Evolutionary conservation across 768 basidiomycete species (phyloP).

Genomic region (Tricholomella constricta): DNA sequence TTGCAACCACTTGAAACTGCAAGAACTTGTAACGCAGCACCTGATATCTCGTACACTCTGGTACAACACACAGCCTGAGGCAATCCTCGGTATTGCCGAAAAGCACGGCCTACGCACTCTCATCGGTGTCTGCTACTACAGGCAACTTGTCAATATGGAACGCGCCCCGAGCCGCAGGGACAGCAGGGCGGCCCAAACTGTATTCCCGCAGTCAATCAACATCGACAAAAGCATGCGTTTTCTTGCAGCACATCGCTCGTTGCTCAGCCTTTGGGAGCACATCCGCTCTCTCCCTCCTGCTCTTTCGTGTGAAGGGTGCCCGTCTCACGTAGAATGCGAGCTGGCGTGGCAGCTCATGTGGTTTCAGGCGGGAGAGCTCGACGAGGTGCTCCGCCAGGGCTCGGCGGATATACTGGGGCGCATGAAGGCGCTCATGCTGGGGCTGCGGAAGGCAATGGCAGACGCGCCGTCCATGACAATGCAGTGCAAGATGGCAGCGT

Average conservation of each 20-base stretch:
- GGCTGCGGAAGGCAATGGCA: slow-evolving; percentile 37
- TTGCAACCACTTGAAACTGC: slow-evolving; percentile 48
- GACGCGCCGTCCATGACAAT: slow-evolving; percentile 36
- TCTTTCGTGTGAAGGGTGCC: slow-evolving; percentile 44
- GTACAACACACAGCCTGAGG: slow-evolving; percentile 50
- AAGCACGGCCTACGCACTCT: slow-evolving; percentile 35
- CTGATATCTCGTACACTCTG: slow-evolving; percentile 56
- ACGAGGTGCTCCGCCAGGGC: slow-evolving; percentile 42
- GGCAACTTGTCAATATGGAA: slow-evolving; percentile 41
- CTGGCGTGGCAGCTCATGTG: slow-evolving; percentile 52
- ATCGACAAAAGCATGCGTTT: slow-evolving; percentile 48
- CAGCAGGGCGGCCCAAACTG: slow-evolving; percentile 26
- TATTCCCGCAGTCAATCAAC: slow-evolving; percentile 31
- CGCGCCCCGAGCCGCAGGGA: slow-evolving; percentile 28
- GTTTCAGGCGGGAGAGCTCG: slow-evolving; percentile 50
- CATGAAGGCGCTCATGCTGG: slow-evolving; percentile 46
- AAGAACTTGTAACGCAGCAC: slow-evolving; percentile 47
- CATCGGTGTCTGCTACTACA: slow-evolving; percentile 58
- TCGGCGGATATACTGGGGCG: slow-evolving; percentile 63
- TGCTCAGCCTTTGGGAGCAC: slow-evolving; percentile 56
- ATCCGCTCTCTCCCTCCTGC: slow-evolving; percentile 49
- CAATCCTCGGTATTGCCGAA: slow-evolving; percentile 52
- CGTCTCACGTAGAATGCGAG: slow-evolving; percentile 52
- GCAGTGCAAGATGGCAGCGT: slow-evolving; percentile 44
- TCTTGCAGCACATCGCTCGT: slow-evolving; percentile 57